Percentiles rank a stretch among this genome's conserved stretches.
Evolutionary conservation across 345 rosid species (phyloP).

Genomic region (Hypericum androsaemum): DNA sequence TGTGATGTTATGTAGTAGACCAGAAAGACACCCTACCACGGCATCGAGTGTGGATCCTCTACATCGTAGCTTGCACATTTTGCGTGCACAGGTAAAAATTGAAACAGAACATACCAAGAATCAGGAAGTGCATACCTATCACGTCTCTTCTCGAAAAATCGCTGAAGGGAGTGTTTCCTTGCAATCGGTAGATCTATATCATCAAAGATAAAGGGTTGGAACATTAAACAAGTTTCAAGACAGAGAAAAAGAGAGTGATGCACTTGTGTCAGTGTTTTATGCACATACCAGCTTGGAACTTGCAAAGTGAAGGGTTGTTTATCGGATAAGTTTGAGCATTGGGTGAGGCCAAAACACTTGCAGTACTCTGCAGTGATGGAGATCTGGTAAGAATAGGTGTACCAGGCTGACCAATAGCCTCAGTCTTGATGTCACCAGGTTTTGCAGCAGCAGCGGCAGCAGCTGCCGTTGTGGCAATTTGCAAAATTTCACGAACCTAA

Average conservation of each 20-base stretch:
- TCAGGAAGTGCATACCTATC: conserved; percentile 49
- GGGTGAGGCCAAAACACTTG: conserved; percentile 48
- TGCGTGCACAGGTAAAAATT: too few species aligned
- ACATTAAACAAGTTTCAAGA: conserved; percentile 5
- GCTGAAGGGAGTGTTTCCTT: conserved; percentile 85
- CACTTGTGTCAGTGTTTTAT: background rate
- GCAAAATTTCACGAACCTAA: conserved; percentile 66
- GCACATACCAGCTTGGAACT: conserved; percentile 63
- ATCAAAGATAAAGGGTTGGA: conserved; percentile 11
- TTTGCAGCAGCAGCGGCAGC: conserved; percentile 39
- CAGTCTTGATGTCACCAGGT: conserved; percentile 27
- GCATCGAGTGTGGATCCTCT: too few species aligned
- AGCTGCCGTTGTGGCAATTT: conserved; percentile 27
- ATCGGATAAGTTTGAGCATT: conserved; percentile 14
- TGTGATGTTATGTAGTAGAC: too few species aligned
- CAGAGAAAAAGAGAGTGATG: conserved; percentile 1
- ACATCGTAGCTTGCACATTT: too few species aligned
- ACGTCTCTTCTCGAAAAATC: conserved; percentile 78
- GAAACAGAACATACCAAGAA: background rate
- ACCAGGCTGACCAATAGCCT: conserved; percentile 24
- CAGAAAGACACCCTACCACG: too few species aligned
- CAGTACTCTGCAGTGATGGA: conserved; percentile 69
- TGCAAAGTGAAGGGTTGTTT: conserved; percentile 21
- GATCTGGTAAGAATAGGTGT: conserved; percentile 66
- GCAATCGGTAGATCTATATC: conserved; percentile 68